Evolutionary conservation across 768 basidiomycete genomes (phyloP).

Genomic region (Amylocystis lapponica): DNA sequence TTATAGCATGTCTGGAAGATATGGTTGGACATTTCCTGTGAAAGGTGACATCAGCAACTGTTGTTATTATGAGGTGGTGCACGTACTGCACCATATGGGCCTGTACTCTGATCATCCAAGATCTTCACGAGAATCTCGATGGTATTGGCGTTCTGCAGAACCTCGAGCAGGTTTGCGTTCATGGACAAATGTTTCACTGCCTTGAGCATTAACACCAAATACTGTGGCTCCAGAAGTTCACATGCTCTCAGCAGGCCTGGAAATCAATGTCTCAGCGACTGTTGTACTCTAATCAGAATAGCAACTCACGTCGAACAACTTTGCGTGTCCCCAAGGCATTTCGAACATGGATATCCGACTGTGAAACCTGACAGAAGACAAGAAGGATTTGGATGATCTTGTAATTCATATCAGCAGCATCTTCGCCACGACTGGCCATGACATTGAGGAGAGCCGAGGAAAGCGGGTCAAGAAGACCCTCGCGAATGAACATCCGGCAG

Average conservation of each 20-base stretch:
- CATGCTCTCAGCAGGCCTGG: conserved; percentile 84
- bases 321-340: conserved; percentile 89
- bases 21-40: conserved; percentile 93
- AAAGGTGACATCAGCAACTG: conserved; percentile 1
- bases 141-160: conserved; percentile 92
- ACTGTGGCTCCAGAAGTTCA: conserved; percentile 80
- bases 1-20: conserved; percentile 98
- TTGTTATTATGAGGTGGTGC: not conserved
- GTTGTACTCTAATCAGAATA: conserved; percentile 1
- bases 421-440: conserved; percentile 64
- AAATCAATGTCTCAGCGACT: conserved; percentile 1
- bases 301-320: conserved; percentile 75
- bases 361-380: conserved; percentile 95
- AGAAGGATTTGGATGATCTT: conserved; percentile 86
- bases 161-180: conserved; percentile 84
- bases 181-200: conserved; percentile 96
- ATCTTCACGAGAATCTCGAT: conserved; percentile 87
- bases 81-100: conserved; percentile 74
- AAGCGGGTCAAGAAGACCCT: conserved; percentile 90
- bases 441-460: conserved; percentile 87
- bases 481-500: conserved; percentile 95
- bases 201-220: conserved; percentile 85
- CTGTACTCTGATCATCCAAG: conserved; percentile 73
- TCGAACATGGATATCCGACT: conserved; percentile 88
- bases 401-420: conserved; percentile 69